phyloP scores from a whole-genome alignment of 805 yeast species.

The Saccharomycopsis microspora region DNA sequence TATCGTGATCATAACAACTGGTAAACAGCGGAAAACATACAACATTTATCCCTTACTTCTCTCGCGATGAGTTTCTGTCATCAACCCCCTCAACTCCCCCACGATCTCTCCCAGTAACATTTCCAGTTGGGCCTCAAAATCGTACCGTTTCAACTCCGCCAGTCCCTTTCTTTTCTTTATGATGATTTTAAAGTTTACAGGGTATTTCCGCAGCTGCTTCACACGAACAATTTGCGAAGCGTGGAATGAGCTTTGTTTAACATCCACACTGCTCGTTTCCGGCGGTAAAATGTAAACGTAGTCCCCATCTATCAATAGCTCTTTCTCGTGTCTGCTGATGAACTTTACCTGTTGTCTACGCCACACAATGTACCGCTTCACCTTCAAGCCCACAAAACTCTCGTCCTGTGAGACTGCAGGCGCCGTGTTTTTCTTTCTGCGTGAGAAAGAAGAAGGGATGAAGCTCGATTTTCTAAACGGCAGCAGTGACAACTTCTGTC shows the following conservation, averaged over 20 bases:
- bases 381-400: slow-evolving; percentile 19
- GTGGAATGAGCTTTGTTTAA: slow-evolving; percentile 77
- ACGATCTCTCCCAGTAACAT: slow-evolving; percentile 66
- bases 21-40: too few species aligned
- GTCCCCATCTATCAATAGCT: slow-evolving; percentile 88
- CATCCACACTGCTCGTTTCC: slow-evolving; percentile 27
- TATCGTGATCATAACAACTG: too few species aligned
- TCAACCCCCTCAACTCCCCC: neutral
- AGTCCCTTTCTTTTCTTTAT: slow-evolving; percentile 38
- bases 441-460: too few species aligned
- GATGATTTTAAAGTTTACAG: slow-evolving; percentile 71
- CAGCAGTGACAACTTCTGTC: too few species aligned
- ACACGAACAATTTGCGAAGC: slow-evolving; percentile 63
- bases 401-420: too few species aligned
- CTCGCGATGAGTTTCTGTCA: neutral
- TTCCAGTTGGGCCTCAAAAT: slow-evolving; percentile 61
- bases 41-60: too few species aligned
- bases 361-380: slow-evolving; percentile 80
- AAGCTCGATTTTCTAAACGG: too few species aligned
- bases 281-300: slow-evolving; percentile 82
- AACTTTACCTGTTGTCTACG: slow-evolving; percentile 81
- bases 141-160: slow-evolving; percentile 71
- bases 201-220: slow-evolving; percentile 67
- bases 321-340: slow-evolving; percentile 67
- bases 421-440: too few species aligned